Evolutionary conservation across 306 rosid genomes (phyloP).

Genomic region (Glycine soja): DNA sequence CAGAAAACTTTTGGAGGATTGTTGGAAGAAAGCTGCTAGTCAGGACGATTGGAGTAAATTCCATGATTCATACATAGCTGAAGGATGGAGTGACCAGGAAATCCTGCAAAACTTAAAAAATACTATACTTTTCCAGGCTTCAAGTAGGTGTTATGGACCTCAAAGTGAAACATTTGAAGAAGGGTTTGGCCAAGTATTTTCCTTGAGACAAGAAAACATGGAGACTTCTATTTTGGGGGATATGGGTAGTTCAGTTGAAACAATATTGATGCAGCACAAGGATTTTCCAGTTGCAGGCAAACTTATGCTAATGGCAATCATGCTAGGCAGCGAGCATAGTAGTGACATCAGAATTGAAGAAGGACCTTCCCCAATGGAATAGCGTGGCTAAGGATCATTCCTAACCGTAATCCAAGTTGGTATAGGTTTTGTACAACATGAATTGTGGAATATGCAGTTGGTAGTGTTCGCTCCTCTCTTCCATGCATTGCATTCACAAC

Average conservation of each 20-base stretch:
- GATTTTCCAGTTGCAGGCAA: conserved; percentile 90
- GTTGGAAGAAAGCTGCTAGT: conserved; percentile 88
- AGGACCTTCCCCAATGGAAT: conserved; percentile 72
- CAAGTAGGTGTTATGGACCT: conserved; percentile 82
- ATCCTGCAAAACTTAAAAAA: conserved; percentile 64
- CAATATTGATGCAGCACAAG: conserved; percentile 87
- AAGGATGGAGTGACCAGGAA: conserved; percentile 93
- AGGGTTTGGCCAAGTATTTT: conserved; percentile 75
- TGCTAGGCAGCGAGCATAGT: conserved; percentile 70
- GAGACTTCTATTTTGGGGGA: conserved; percentile 57
- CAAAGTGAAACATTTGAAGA: conserved; percentile 73
- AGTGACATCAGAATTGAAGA: conserved; percentile 52
- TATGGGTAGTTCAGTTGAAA: conserved; percentile 69
- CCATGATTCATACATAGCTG: conserved; percentile 58
- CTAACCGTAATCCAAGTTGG: conserved; percentile 22
- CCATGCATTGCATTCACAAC: conserved; percentile 20
- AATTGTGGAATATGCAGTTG: conserved; percentile 21
- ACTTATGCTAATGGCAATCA: conserved; percentile 86
- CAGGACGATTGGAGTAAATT: conserved; percentile 80
- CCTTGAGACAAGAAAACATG: conserved; percentile 69
- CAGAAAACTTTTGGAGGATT: conserved; percentile 77
- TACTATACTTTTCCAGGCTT: conserved; percentile 76
- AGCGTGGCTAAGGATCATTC: conserved; percentile 29
- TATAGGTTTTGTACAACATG: conserved; percentile 32
- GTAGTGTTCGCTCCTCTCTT: conserved; percentile 15